phyloP scores from a whole-genome alignment of 768 basidiomycete species.

The Pluteus cervinus region DNA sequence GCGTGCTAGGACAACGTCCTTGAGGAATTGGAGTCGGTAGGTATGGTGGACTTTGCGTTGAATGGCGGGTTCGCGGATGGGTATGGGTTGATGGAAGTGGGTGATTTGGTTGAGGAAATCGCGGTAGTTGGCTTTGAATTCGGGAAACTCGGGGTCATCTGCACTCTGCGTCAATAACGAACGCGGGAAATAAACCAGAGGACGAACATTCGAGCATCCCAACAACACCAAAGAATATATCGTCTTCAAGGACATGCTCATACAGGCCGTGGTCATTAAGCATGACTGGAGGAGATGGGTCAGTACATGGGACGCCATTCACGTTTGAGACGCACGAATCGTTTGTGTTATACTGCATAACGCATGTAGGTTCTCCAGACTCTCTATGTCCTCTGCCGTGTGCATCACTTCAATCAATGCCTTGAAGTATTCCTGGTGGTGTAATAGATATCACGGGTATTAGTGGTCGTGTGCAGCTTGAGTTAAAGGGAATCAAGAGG shows the following conservation, averaged over 20 bases:
- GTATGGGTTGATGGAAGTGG: constrained; percentile 87
- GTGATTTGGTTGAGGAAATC: constrained; percentile 81
- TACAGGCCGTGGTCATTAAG: constrained; percentile 93
- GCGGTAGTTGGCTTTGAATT: constrained; percentile 95
- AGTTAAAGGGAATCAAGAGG: background rate
- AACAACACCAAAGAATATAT: constrained; percentile 86
- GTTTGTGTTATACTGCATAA: constrained; percentile 91
- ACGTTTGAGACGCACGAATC: constrained; percentile 53
- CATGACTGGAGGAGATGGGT: constrained; percentile 52
- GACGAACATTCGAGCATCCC: constrained; percentile 96
- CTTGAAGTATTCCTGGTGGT: constrained; percentile 76
- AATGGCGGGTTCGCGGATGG: constrained; percentile 68
- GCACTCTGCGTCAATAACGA: constrained; percentile 9
- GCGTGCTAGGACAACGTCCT: constrained; percentile 95
- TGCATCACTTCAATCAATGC: constrained; percentile 78
- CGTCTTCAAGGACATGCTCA: constrained; percentile 92
- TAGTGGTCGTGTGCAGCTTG: too few relatives aligned
- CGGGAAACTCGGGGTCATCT: constrained; percentile 98
- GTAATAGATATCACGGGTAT: background rate
- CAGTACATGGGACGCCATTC: constrained; percentile 1
- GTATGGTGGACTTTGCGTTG: constrained; percentile 94
- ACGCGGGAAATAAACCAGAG: constrained; percentile 7
- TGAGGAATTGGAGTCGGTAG: constrained; percentile 94
- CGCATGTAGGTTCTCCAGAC: constrained; percentile 83
- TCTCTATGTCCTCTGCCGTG: constrained; percentile 91